Percentiles rank a stretch among this genome's conserved stretches.
Conservation (phyloP, 805 yeast genomes). For the Starmerella lactis-condensi region DNA sequence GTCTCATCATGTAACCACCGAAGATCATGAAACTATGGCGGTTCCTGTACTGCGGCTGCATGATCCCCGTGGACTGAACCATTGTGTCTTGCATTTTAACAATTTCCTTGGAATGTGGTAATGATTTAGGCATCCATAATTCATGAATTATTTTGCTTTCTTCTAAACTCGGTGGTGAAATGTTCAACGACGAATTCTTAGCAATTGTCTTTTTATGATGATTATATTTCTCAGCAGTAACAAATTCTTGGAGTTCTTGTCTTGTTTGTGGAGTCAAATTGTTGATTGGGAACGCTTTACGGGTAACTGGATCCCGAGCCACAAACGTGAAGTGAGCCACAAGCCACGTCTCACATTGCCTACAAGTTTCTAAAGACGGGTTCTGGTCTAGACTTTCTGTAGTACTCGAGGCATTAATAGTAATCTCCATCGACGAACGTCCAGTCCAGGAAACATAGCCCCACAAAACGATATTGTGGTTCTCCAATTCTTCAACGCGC, state of each 20-base stretch:
- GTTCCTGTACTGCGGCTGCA: slow-evolving; percentile 94
- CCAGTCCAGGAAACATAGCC: slow-evolving; percentile 96
- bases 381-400: slow-evolving; percentile 19
- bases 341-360: slow-evolving; percentile 51
- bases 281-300: slow-evolving; percentile 72
- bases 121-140: slow-evolving; percentile 58
- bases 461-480: slow-evolving; percentile 60
- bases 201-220: slow-evolving; percentile 70
- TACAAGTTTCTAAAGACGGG: slow-evolving; percentile 38
- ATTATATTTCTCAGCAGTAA: slow-evolving; percentile 77
- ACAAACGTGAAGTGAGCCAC: slow-evolving; percentile 90
- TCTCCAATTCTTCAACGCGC: slow-evolving; percentile 58
- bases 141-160: slow-evolving; percentile 63
- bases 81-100: slow-evolving; percentile 54
- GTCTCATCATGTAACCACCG: slow-evolving; percentile 86
- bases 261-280: slow-evolving; percentile 57
- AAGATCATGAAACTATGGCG: slow-evolving; percentile 87
- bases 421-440: slow-evolving; percentile 83
- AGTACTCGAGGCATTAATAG: slow-evolving; percentile 71
- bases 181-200: slow-evolving; percentile 37
- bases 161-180: slow-evolving; percentile 54
- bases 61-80: slow-evolving; percentile 59
- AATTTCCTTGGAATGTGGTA: no score
- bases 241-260: slow-evolving; percentile 63
- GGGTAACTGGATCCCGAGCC: slow-evolving; percentile 87